Conservation (phyloP, 768 basidiomycete species). For the Kwoniella shandongensis region DNA sequence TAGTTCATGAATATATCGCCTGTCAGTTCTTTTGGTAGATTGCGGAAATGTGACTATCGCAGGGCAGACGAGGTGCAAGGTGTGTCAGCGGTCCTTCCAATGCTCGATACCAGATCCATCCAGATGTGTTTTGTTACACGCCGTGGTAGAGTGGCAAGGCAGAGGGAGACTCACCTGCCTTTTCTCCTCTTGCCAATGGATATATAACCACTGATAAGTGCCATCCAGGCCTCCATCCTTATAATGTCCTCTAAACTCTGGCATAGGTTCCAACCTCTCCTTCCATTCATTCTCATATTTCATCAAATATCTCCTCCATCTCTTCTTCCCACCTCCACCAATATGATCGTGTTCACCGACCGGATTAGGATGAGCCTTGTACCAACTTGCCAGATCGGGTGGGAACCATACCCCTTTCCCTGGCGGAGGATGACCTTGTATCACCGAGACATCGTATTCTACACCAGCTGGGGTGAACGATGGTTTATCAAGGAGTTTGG, state of each 20-base stretch:
- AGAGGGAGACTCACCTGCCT: conserved; percentile 9
- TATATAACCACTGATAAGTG: conserved; percentile 26
- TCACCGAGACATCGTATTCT: conserved; percentile 1
- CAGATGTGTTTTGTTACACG: too few species aligned
- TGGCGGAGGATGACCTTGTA: conserved; percentile 1
- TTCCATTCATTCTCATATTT: conserved; percentile 14
- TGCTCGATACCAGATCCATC: too few species aligned
- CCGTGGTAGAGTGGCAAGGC: too few species aligned
- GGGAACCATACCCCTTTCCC: conserved; percentile 15
- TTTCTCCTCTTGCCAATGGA: conserved; percentile 35
- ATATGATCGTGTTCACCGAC: too few species aligned
- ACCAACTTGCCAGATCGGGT: conserved; percentile 9
- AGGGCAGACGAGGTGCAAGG: not conserved
- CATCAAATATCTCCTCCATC: conserved; percentile 15
- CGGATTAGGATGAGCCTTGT: conserved; percentile 8
- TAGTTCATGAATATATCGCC: conserved; percentile 15
- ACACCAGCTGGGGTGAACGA: conserved; percentile 15
- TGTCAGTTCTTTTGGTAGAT: not conserved
- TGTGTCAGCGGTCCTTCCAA: too few species aligned
- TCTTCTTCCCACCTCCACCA: not conserved
- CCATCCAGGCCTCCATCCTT: conserved; percentile 8
- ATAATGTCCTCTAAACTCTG: conserved; percentile 1
- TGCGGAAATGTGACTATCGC: not conserved
- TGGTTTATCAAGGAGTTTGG: not conserved
- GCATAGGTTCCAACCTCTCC: conserved; percentile 27